Conservation (phyloP, 345 rosid genomes). For the Clausena lansium region DNA sequence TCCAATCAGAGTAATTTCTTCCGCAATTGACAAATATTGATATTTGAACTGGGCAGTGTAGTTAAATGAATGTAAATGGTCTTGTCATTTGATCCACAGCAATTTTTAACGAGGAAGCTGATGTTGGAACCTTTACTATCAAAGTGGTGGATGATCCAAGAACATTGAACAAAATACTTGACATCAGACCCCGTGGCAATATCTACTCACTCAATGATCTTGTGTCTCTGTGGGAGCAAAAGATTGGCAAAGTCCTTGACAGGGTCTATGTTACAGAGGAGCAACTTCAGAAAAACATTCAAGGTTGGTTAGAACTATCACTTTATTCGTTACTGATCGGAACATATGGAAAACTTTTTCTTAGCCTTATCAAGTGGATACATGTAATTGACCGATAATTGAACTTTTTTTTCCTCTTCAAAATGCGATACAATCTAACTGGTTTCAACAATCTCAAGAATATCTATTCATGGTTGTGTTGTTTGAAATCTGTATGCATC, state of each 20-base stretch:
- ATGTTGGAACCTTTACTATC: conserved; percentile 48
- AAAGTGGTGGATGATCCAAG: conserved; percentile 53
- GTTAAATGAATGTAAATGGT: background rate
- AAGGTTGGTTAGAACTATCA: conserved; percentile 22
- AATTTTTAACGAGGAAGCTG: conserved; percentile 49
- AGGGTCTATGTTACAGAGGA: conserved; percentile 51
- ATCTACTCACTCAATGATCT: conserved; percentile 52
- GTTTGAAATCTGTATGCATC: background rate
- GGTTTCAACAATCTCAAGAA: background rate
- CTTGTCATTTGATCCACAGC: conserved; percentile 21
- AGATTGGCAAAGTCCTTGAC: conserved; percentile 50
- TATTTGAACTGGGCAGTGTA: background rate
- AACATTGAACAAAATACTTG: conserved; percentile 53
- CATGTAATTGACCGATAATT: background rate
- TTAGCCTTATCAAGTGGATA: background rate
- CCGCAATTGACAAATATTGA: background rate
- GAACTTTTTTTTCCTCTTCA: too few relatives aligned
- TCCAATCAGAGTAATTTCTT: background rate
- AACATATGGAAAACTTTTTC: background rate
- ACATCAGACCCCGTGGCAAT: conserved; percentile 49
- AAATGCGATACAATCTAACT: background rate
- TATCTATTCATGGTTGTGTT: too few relatives aligned
- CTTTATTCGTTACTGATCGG: background rate
- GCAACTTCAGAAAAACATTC: conserved; percentile 42
- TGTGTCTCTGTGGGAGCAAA: conserved; percentile 59